Percentiles rank a stretch among this genome's conserved stretches.
Evolutionary conservation across 306 rosid species (phyloP).

Genomic region (Cyclanthera cordifolia): DNA sequence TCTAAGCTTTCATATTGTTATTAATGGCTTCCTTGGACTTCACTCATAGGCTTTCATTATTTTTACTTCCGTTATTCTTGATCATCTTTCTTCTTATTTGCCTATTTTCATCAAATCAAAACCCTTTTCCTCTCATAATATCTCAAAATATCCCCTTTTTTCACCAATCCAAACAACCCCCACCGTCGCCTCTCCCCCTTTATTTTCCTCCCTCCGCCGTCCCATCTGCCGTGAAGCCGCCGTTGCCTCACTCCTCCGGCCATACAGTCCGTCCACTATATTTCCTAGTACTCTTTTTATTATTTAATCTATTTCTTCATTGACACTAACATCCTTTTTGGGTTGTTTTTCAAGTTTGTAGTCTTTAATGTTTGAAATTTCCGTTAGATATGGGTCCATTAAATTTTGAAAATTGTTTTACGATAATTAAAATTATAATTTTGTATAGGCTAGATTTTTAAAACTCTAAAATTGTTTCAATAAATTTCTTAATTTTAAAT

Average conservation of each 20-base stretch:
- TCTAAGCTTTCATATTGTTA: too few species aligned
- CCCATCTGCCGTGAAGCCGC: background rate
- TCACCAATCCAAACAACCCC: background rate
- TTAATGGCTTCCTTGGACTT: background rate
- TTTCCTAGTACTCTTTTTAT: background rate
- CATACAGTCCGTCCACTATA: background rate
- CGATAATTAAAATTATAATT: too few species aligned
- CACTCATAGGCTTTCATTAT: background rate
- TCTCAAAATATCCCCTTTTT: background rate
- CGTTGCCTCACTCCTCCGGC: background rate
- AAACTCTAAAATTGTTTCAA: too few species aligned
- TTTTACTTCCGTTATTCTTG: background rate
- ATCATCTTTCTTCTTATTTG: background rate
- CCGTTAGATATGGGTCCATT: too few species aligned
- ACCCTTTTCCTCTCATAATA: background rate
- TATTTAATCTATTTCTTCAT: background rate
- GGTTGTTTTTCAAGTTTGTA: too few species aligned
- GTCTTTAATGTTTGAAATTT: too few species aligned
- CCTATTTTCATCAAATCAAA: conserved; percentile 2
- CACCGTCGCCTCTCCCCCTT: background rate
- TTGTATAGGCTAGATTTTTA: too few species aligned
- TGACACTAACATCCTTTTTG: too few species aligned
- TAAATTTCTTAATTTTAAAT: too few species aligned
- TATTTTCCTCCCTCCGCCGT: background rate
- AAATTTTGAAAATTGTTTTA: too few species aligned